These are phyloP conservation scores for Cercospora citrullina DNA, from an alignment of 2,329 filamentous ascomycete species.

Conservation along the genomic window DNA sequence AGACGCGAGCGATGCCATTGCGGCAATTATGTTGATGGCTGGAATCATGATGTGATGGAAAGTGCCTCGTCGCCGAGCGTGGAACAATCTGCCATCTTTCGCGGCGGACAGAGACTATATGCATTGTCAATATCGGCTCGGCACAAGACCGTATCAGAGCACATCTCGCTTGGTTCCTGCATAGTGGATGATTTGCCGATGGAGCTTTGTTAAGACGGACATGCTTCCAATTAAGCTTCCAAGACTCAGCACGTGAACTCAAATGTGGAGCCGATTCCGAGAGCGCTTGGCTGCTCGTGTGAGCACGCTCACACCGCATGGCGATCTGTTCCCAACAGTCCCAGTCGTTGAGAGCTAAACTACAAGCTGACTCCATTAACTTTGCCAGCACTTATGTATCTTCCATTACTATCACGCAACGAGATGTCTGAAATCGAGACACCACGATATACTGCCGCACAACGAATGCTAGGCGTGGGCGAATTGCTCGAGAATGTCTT, in stretches of 20 bases:
- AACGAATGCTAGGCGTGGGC: constrained; percentile 24
- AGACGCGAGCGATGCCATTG: constrained; percentile 11
- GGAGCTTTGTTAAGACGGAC: not conserved
- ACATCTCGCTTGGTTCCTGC: not conserved
- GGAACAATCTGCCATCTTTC: not conserved
- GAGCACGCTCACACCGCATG: not conserved
- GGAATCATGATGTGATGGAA: constrained; percentile 10
- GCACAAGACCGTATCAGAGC: not conserved
- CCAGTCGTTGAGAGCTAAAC: not conserved
- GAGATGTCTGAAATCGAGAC: constrained; percentile 4
- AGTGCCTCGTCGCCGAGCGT: not conserved
- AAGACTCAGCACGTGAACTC: constrained; percentile 15
- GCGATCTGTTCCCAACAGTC: constrained; percentile 1
- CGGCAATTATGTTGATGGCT: constrained; percentile 9
- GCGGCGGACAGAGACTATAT: not conserved
- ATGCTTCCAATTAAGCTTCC: constrained; percentile 17
- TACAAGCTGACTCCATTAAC: not conserved
- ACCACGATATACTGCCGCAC: constrained; percentile 15
- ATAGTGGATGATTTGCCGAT: not conserved
- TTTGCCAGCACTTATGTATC: constrained; percentile 5
- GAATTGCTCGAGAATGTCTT: constrained; percentile 28
- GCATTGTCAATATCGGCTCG: not conserved
- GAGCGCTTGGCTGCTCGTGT: constrained; percentile 1
- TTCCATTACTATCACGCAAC: constrained; percentile 8
- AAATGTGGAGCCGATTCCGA: constrained; percentile 16